Base-by-base conservation (phyloP, 352 stramenopile genomes). In the Phytophthora pseudosyringae region DNA sequence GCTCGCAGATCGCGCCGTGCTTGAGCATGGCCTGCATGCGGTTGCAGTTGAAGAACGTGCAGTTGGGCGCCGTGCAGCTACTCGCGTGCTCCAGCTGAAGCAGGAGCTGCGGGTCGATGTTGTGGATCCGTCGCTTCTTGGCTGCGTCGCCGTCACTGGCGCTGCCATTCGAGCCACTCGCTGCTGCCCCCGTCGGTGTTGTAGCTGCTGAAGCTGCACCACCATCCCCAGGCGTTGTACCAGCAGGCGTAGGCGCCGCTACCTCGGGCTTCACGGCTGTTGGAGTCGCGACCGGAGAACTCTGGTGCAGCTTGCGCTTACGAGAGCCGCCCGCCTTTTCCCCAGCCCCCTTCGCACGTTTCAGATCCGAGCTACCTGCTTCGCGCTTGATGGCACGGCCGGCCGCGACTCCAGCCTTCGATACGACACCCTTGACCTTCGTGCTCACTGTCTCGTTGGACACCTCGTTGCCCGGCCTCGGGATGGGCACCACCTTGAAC, bases 401-500 rank as follows among this genome's bases (percentile, higher is more conserved):
- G 40, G 56, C 32, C 29, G 52, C 18, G 41, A 57, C 71, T 41
- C 50, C 65, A 52, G 67, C 76, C 55, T 74, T 76, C 0, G 58
- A 66, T 10, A 71, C 67, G 15, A 74, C 54, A 31, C 56, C 69
- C 18, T 73, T 76, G 21, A 79, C 48, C 55, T 86, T 59, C 15
- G 52, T 60, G 65, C 73, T 57, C 47, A 55, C 40, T 47, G 74
- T 66, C 29, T 80, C 67, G 3, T 66, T 64, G 5, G 64, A 45
- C 8, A 73, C 63, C n/a, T 89, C 81, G 9, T 71, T 78, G 3
- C 76, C 81, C 18, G 83, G 81, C 8, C 83, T 82, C 21, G 88
- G 88, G 44, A 95, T 95, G 7, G 88, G 61, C 1, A 97, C 82
- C 36, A 99, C 97, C 45, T 97, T 94, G 80, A 98, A 97, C 32